Evolutionary conservation across 352 stramenopile species (phyloP), one percentile per base, ranked within the genome.

Genomic region (Hyaloperonospora brassicae): DNA sequence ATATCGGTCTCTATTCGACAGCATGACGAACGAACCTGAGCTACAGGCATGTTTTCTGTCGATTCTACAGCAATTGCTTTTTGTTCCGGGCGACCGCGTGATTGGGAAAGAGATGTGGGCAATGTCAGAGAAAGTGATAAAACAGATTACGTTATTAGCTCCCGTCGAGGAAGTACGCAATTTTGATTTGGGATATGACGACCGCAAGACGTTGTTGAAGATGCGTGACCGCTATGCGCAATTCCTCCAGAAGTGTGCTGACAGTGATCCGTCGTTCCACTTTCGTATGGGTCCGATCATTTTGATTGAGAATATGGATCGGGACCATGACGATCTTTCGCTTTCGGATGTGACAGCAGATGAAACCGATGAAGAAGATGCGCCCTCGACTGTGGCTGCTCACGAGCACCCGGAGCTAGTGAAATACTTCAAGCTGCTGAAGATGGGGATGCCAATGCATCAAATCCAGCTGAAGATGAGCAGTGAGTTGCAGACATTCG

Each of bases 31-130:
- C 21, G 82, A 93, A 42, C 52, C 69, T 0, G 79, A 89, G 46
- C 52, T 90, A 0, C 70, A 87, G 52, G 45, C 66, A n/a, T 90
- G 79, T 47, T 64, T 93, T 36, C 50, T 93, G 13, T 93, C 82
- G 3, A 80, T 93, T 24, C 24, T 93, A 27, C 82, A 93, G 52
- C 82, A 93, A 60, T 72, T 93, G n/a, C 65, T 93, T 21, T 93
- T 93, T 62, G 84, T 90, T 58, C 82, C 82, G 9, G 79, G 68
- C 6, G 82, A 93, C 48, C 78, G 73, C 0, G 79, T 89, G 24
- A 81, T 93, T 55, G 82, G 82, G 38, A 93, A 93, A 52, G 82
- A 93, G 50, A 90, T 93, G 82, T 93, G 82, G 82, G 72, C 72
- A n/a, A 50, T 93, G 23, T 70, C 66, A 3, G 82, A 93, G 62